A percentile compares a stretch with the other conserved stretches of the same genome.
Evolutionary conservation across 1,284 basidiomycete species (phyloP).

Genomic region (Sphaerobolus stellatus): DNA sequence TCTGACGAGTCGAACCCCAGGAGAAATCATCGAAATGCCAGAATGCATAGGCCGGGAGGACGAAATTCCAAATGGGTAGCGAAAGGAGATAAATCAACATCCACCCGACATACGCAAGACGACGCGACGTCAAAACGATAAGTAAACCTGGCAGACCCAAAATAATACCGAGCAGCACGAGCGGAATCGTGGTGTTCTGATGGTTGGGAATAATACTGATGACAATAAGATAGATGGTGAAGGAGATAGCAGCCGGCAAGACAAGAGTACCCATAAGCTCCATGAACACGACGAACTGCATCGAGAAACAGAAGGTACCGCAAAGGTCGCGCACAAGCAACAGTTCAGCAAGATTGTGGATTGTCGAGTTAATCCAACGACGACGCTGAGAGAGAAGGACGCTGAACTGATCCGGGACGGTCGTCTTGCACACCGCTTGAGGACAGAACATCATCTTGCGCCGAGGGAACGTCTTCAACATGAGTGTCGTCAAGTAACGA

Average conservation of each 20-base stretch:
- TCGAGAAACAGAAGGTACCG: slow-evolving; percentile 95
- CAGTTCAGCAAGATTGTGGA: slow-evolving; percentile 96
- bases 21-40: slow-evolving; percentile 99
- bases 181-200: slow-evolving; percentile 85
- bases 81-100: slow-evolving; percentile 95
- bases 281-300: slow-evolving; percentile 98
- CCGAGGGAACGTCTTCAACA: slow-evolving; percentile 98
- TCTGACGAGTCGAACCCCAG: slow-evolving; percentile 94
- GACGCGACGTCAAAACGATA: slow-evolving; percentile 92
- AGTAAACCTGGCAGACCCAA: slow-evolving; percentile 94
- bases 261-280: slow-evolving; percentile 95
- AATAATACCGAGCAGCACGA: slow-evolving; percentile 89
- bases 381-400: slow-evolving; percentile 94
- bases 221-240: slow-evolving; percentile 93
- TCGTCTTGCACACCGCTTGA: slow-evolving; percentile 96
- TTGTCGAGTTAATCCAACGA: slow-evolving; percentile 99
- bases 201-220: slow-evolving; percentile 80
- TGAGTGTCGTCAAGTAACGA: slow-evolving; percentile 94
- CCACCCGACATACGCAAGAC: slow-evolving; percentile 94
- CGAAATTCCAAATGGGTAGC: slow-evolving; percentile 94
- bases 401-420: slow-evolving; percentile 94
- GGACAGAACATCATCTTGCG: slow-evolving; percentile 99
- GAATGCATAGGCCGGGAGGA: slow-evolving; percentile 92
- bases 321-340: slow-evolving; percentile 93
- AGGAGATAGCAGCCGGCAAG: slow-evolving; percentile 94